phyloP scores from a whole-genome alignment of 1,139 yeast species.

The Arxiozyma bovina region DNA sequence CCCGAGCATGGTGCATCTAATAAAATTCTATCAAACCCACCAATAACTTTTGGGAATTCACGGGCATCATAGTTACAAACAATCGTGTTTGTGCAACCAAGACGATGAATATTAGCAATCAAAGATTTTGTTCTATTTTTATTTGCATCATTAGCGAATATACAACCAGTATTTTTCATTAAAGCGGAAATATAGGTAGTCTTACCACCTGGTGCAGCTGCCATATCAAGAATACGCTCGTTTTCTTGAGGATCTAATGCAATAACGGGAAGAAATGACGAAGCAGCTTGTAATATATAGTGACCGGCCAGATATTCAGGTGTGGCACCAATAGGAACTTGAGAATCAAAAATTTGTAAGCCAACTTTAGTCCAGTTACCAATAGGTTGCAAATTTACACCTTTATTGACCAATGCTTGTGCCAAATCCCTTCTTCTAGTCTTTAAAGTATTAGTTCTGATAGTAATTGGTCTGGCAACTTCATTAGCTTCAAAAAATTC shows the following conservation, averaged over 20 bases:
- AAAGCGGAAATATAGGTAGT: conserved; percentile 92
- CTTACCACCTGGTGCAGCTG: conserved; percentile 99
- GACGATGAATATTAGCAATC: conserved; percentile 93
- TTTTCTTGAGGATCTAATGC: conserved; percentile 94
- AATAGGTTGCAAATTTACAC: conserved; percentile 94
- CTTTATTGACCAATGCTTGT: conserved; percentile 88
- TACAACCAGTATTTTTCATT: conserved; percentile 97
- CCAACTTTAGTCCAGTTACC: conserved; percentile 99
- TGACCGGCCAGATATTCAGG: conserved; percentile 98
- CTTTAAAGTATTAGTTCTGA: conserved; percentile 89
- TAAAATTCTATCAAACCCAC: conserved; percentile 91
- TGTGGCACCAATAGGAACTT: conserved; percentile 98
- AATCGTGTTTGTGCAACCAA: conserved; percentile 93
- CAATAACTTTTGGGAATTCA: conserved; percentile 95
- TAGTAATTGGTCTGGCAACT: conserved; percentile 90
- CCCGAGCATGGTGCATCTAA: conserved; percentile 99
- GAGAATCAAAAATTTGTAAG: conserved; percentile 91
- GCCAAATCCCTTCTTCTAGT: conserved; percentile 95
- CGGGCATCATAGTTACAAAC: conserved; percentile 98
- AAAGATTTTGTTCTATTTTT: conserved; percentile 92
- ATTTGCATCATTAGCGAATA: conserved; percentile 95
- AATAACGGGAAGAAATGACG: conserved; percentile 95
- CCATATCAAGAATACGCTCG: conserved; percentile 96
- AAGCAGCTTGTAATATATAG: conserved; percentile 95
- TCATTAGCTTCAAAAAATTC: conserved; percentile 98